Conservation (phyloP, 1,284 basidiomycete genomes). For the Ustilago shanxiensis region DNA sequence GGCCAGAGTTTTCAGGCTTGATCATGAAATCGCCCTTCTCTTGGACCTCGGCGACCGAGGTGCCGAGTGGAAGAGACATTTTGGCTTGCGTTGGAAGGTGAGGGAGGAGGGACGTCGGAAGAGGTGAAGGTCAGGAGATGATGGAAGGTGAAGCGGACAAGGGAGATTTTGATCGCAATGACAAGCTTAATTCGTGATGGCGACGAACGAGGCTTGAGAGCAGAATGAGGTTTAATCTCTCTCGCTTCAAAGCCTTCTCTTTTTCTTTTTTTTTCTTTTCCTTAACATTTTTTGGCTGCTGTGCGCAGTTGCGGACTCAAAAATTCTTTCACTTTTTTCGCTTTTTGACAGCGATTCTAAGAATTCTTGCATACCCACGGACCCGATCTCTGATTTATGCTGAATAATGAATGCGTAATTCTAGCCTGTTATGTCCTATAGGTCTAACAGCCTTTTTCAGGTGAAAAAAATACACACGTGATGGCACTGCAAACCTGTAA, state of each 20-base stretch:
- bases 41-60: conserved; percentile 57
- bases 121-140: background rate
- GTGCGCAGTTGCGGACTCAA: conserved; percentile 21
- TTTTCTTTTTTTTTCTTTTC: background rate
- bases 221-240: background rate
- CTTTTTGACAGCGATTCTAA: background rate
- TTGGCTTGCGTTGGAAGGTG: conserved; percentile 3
- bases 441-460: too few species aligned
- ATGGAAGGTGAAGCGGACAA: background rate
- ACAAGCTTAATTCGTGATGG: conserved; percentile 13
- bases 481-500: conserved; percentile 30
- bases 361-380: conserved; percentile 11
- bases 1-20: conserved; percentile 71
- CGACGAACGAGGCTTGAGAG: conserved; percentile 2
- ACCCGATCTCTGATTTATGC: conserved; percentile 1
- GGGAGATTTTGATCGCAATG: background rate
- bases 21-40: conserved; percentile 70
- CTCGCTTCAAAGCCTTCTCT: conserved; percentile 11
- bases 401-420: conserved; percentile 10
- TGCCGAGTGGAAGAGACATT: conserved; percentile 53
- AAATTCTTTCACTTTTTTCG: conserved; percentile 16
- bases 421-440: too few species aligned
- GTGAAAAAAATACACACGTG: conserved; percentile 20
- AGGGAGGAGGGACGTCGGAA: too few species aligned
- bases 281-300: background rate